phyloP scores from a whole-genome alignment of 163 green algal species.

The Volvox carteri region DNA sequence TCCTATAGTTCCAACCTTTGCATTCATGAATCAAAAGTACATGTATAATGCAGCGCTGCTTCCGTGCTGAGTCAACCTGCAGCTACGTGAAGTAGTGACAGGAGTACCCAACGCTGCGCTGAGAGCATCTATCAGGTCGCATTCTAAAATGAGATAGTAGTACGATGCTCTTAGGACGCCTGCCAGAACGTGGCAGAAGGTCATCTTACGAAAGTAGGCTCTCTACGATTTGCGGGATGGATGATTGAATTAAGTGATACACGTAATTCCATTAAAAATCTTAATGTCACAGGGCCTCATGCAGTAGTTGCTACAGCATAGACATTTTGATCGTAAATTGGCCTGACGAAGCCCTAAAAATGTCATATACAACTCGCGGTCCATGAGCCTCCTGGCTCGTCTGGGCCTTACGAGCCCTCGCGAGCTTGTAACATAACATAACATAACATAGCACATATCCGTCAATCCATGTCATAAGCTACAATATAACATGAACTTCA shows the following conservation, averaged over 20 bases:
- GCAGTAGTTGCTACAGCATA: neutral
- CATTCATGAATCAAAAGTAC: neutral
- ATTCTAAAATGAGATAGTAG: neutral
- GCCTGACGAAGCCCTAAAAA: neutral
- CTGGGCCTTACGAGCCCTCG: no score
- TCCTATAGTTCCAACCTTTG: neutral
- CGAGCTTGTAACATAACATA: neutral
- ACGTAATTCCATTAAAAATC: neutral
- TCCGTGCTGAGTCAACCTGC: neutral
- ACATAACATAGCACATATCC: neutral
- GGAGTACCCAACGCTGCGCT: neutral
- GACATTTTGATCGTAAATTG: neutral
- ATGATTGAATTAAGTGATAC: no score
- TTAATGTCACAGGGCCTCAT: neutral
- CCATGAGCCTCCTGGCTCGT: no score
- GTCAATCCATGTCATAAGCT: no score
- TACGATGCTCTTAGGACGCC: neutral
- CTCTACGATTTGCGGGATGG: neutral
- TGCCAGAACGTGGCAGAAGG: neutral
- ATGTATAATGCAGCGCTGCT: neutral
- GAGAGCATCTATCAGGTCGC: neutral
- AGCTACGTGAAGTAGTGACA: neutral
- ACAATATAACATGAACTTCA: no score
- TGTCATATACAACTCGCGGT: neutral
- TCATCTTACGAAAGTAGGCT: conserved; percentile 12